Percentiles rank a stretch among this genome's conserved stretches.
These are phyloP conservation scores for Vitis rotundifolia DNA, from an alignment of 164 flowering plant species.

Conservation along the genomic window DNA sequence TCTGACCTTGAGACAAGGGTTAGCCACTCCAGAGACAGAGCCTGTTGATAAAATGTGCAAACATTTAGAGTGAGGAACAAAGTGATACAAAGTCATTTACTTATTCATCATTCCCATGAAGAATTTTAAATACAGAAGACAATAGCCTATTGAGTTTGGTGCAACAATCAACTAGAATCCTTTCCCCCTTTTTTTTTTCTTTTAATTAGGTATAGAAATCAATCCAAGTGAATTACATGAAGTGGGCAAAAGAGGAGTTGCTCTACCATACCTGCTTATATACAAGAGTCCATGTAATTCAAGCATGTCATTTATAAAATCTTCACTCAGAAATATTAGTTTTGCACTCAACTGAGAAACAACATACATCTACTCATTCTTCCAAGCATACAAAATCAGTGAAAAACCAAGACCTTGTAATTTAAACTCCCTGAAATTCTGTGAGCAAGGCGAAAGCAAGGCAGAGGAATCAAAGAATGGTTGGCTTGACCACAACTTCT, in stretches of 20 bases:
- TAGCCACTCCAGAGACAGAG: not conserved
- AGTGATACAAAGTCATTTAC: not conserved
- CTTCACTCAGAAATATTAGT: not conserved
- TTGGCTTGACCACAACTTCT: conserved; percentile 16
- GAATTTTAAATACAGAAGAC: not conserved
- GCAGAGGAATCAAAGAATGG: conserved; percentile 1
- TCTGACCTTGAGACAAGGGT: not conserved
- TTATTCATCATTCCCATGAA: no score
- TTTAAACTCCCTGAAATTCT: conserved; percentile 1
- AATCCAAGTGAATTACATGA: not conserved
- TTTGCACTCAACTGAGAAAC: not conserved
- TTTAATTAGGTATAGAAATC: no score
- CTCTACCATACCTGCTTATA: not conserved
- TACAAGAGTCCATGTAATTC: not conserved
- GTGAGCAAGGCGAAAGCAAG: conserved; percentile 9
- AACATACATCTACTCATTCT: conserved; percentile 11
- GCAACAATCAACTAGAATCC: not conserved
- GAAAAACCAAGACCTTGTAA: conserved; percentile 10
- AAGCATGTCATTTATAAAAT: conserved; percentile 1
- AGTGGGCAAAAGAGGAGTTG: not conserved
- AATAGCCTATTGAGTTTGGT: not conserved
- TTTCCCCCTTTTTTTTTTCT: not conserved
- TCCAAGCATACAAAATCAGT: conserved; percentile 15
- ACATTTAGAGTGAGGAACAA: not conserved
- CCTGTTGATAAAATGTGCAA: not conserved